phyloP scores from a whole-genome alignment of 805 yeast species.

The Kodamaea restingae region DNA sequence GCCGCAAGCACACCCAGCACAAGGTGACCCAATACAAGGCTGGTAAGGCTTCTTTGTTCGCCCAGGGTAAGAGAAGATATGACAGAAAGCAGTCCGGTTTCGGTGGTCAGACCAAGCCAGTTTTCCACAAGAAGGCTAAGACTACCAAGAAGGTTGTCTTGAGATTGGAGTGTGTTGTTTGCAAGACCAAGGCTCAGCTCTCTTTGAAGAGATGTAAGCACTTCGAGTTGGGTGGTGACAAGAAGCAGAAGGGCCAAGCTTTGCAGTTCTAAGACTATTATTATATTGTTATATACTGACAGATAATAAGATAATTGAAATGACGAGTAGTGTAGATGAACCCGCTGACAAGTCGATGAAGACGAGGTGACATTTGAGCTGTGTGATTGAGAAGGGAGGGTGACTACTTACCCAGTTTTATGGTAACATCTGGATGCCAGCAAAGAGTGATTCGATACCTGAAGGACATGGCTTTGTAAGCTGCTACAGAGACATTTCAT shows the following conservation, averaged over 20 bases:
- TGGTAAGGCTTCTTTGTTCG: constrained; percentile 98
- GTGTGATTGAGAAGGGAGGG: no score
- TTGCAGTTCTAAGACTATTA: constrained; percentile 77
- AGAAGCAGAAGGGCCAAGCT: constrained; percentile 99
- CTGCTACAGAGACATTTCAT: no score
- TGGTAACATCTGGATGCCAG: no score
- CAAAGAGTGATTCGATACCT: no score
- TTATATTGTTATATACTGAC: constrained; percentile 3
- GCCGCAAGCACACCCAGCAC: constrained; percentile 99
- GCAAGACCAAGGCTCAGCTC: constrained; percentile 98
- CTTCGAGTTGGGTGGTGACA: constrained; percentile 99
- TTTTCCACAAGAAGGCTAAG: constrained; percentile 99
- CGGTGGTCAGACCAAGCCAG: constrained; percentile 99
- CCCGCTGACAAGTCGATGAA: no score
- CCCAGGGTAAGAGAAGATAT: constrained; percentile 99
- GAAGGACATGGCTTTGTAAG: no score
- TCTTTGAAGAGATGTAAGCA: constrained; percentile 99
- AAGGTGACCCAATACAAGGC: constrained; percentile 99
- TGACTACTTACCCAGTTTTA: no score
- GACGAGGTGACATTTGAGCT: no score
- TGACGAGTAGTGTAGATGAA: not conserved
- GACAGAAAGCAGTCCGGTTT: constrained; percentile 99
- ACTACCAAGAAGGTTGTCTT: constrained; percentile 99
- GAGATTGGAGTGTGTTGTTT: constrained; percentile 96
- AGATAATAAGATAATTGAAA: constrained; percentile 4